Percentiles rank a stretch among this genome's conserved stretches.
phyloP scores from a whole-genome alignment of 2,329 filamentous ascomycete genomes.

The Fusarium sp. region DNA sequence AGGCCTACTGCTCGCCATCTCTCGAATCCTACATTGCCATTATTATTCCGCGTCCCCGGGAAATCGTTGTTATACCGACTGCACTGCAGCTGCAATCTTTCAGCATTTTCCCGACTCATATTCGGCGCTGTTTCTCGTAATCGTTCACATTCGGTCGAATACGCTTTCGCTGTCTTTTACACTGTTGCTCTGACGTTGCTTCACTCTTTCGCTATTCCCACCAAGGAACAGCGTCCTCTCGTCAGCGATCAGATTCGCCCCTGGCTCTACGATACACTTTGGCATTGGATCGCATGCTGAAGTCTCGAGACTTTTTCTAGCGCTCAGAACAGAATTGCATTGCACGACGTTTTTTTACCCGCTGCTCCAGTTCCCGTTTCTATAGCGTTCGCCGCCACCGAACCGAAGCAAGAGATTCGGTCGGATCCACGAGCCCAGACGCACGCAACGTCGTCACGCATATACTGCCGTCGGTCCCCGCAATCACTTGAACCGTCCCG shows the following conservation, averaged over 20 bases:
- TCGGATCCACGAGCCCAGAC: slow-evolving; percentile 31
- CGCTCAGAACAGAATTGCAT: slow-evolving; percentile 13
- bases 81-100: slow-evolving; percentile 25
- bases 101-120: slow-evolving; percentile 12
- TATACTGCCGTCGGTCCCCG: slow-evolving; percentile 40
- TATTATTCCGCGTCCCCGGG: slow-evolving; percentile 45
- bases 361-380: slow-evolving; percentile 35
- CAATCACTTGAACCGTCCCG: slow-evolving; percentile 43
- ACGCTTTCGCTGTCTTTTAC: slow-evolving; percentile 31
- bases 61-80: slow-evolving; percentile 40
- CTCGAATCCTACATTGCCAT: slow-evolving; percentile 45
- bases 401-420: slow-evolving; percentile 21
- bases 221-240: slow-evolving; percentile 43
- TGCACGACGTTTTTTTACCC: slow-evolving; percentile 25
- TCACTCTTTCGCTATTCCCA: slow-evolving; percentile 37
- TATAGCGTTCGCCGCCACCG: slow-evolving; percentile 29
- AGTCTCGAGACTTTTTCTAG: slow-evolving; percentile 25
- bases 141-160: slow-evolving; percentile 34
- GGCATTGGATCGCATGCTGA: slow-evolving; percentile 43
- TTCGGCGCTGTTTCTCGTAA: slow-evolving; percentile 32
- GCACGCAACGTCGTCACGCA: slow-evolving; percentile 41
- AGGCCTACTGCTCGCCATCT: slow-evolving; percentile 34
- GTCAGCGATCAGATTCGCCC: slow-evolving; percentile 39
- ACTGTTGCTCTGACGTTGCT: slow-evolving; percentile 33
- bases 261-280: slow-evolving; percentile 31